These are phyloP conservation scores for Teratosphaeria pseudoeucalypti DNA, from an alignment of 2,329 filamentous ascomycete genomes.

Conservation along the genomic window DNA sequence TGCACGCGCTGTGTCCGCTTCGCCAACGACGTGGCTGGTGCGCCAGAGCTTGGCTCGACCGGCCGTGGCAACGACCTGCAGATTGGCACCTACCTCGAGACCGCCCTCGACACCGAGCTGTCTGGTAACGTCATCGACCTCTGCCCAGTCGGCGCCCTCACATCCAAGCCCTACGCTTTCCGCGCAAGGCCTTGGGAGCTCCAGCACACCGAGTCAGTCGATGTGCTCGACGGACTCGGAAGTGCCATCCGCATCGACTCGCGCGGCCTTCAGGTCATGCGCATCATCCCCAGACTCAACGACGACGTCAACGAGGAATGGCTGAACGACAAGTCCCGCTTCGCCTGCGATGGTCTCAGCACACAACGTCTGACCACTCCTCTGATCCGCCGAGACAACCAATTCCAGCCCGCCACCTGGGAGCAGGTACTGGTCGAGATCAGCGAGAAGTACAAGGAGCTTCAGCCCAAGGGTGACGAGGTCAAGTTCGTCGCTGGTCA, in stretches of 20 bases:
- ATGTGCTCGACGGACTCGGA: conserved; percentile 84
- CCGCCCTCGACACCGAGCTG: conserved; percentile 84
- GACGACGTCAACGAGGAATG: conserved; percentile 99
- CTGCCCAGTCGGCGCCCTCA: conserved; percentile 91
- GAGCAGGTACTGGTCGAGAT: conserved; percentile 90
- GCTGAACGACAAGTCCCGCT: conserved; percentile 98
- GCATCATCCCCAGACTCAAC: conserved; percentile 82
- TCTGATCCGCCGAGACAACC: conserved; percentile 74
- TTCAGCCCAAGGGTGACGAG: conserved; percentile 79
- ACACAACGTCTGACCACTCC: conserved; percentile 92
- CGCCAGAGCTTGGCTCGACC: conserved; percentile 85
- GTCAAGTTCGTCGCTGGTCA: conserved; percentile 93
- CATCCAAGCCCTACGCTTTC: conserved; percentile 97
- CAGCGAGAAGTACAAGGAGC: conserved; percentile 63
- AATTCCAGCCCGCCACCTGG: conserved; percentile 89
- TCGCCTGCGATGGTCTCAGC: conserved; percentile 92
- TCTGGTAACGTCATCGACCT: conserved; percentile 97
- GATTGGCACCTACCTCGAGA: conserved; percentile 95
- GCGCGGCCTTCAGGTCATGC: conserved; percentile 91
- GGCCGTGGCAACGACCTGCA: conserved; percentile 96
- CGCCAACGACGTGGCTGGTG: conserved; percentile 92
- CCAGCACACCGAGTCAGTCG: conserved; percentile 90
- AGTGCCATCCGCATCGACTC: conserved; percentile 93
- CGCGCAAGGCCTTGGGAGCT: conserved; percentile 93
- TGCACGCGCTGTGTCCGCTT: conserved; percentile 97